Conservation (phyloP, 75 land plant genomes). For the Cryptomeria japonica region DNA sequence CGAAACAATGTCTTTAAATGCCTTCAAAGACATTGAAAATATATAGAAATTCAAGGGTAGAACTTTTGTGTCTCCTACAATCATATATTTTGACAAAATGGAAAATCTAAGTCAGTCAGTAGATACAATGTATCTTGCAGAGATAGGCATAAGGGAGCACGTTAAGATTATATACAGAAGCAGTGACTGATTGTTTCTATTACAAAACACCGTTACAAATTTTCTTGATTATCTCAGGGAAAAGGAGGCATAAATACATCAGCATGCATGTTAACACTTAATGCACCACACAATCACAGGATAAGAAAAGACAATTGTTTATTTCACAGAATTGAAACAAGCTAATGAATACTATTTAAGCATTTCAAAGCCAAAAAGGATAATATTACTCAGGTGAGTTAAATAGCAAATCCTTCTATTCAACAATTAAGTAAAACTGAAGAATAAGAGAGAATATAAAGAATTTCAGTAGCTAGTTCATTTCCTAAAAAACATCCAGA, state of each 20-base stretch:
- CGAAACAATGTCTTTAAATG: too few relatives aligned
- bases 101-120: too few relatives aligned
- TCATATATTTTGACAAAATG: too few relatives aligned
- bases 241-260: background rate
- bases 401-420: background rate
- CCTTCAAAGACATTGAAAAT: too few relatives aligned
- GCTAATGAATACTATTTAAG: background rate
- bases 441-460: background rate
- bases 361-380: background rate
- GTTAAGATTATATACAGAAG: too few relatives aligned
- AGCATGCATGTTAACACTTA: background rate
- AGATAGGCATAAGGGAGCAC: too few relatives aligned
- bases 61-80: too few relatives aligned
- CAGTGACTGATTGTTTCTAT: too few relatives aligned
- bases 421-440: background rate
- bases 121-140: too few relatives aligned
- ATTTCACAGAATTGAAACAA: background rate
- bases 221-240: background rate
- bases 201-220: too few relatives aligned
- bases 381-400: background rate
- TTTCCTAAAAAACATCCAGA: background rate
- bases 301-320: background rate
- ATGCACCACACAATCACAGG: background rate
- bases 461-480: background rate
- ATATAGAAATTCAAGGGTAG: too few relatives aligned